Percentiles rank a stretch among this genome's conserved stretches.
Conservation (phyloP, 441 rosid genomes). For the Gossypium laxum region DNA sequence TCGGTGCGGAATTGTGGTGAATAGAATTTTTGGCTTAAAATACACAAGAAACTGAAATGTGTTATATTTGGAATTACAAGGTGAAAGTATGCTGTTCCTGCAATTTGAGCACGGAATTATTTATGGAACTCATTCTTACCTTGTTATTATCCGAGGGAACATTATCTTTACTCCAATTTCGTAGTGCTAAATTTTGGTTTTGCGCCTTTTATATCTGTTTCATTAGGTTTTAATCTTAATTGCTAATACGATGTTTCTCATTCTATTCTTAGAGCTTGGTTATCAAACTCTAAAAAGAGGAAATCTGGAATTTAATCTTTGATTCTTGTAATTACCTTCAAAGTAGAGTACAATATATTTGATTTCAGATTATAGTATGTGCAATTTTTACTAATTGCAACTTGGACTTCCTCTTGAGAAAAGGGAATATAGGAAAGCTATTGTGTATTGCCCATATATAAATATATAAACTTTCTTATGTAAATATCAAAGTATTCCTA, state of each 20-base stretch:
- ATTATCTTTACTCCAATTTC: neutral
- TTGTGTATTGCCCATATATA: neutral
- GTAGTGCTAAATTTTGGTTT: too few relatives aligned
- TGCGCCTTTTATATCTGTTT: neutral
- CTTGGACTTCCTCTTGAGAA: too few relatives aligned
- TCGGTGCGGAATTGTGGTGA: slow-evolving; percentile 32
- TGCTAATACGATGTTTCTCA: too few relatives aligned
- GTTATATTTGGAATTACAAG: neutral
- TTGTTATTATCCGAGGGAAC: neutral
- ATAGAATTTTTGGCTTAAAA: slow-evolving; percentile 29
- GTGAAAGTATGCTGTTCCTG: neutral
- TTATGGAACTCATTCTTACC: too few relatives aligned
- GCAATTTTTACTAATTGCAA: too few relatives aligned
- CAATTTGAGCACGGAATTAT: neutral
- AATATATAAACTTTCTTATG: neutral
- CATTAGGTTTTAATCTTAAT: too few relatives aligned
- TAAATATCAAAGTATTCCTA: neutral
- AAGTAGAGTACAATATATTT: too few relatives aligned
- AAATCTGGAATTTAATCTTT: too few relatives aligned
- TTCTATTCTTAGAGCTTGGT: too few relatives aligned
- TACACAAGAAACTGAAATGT: slow-evolving; percentile 15
- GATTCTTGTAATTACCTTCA: too few relatives aligned
- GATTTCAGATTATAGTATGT: too few relatives aligned
- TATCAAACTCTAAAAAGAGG: too few relatives aligned
- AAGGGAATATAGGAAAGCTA: neutral